Evolutionary conservation across 306 rosid genomes (phyloP).

Genomic region (Corylus avellana): DNA sequence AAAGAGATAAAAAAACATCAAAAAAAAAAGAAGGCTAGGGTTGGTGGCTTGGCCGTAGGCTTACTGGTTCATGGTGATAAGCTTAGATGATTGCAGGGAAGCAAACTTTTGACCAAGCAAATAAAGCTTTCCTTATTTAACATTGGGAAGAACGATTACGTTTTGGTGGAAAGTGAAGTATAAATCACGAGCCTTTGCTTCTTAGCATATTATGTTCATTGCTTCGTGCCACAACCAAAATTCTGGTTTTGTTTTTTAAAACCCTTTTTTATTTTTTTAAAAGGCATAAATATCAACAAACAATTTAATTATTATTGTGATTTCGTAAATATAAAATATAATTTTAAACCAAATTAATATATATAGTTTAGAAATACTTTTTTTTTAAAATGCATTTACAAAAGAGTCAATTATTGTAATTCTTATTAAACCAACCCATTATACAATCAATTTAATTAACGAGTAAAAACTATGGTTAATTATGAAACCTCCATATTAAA

Average conservation of each 20-base stretch:
- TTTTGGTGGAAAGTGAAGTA: background rate
- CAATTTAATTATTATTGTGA: no score
- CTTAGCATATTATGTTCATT: background rate
- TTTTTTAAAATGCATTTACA: no score
- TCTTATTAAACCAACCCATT: background rate
- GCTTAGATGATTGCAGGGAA: background rate
- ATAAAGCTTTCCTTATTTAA: no score
- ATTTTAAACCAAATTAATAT: no score
- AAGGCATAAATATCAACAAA: no score
- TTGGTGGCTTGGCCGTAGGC: constrained; percentile 29
- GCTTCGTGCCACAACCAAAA: background rate
- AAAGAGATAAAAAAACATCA: background rate
- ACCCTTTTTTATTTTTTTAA: no score
- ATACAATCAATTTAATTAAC: background rate
- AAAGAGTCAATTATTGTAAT: background rate
- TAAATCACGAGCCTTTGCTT: background rate
- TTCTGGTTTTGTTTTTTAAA: no score
- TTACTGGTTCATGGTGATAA: background rate
- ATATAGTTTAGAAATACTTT: no score
- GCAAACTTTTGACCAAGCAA: background rate
- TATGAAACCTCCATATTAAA: background rate
- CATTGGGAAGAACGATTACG: no score
- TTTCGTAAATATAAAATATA: no score
- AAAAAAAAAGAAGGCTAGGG: constrained; percentile 14
- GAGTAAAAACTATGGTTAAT: background rate